These are phyloP conservation scores for Oryza glumipatula DNA, from an alignment of 176 grass and related monocot genomes.

Conservation along the genomic window DNA sequence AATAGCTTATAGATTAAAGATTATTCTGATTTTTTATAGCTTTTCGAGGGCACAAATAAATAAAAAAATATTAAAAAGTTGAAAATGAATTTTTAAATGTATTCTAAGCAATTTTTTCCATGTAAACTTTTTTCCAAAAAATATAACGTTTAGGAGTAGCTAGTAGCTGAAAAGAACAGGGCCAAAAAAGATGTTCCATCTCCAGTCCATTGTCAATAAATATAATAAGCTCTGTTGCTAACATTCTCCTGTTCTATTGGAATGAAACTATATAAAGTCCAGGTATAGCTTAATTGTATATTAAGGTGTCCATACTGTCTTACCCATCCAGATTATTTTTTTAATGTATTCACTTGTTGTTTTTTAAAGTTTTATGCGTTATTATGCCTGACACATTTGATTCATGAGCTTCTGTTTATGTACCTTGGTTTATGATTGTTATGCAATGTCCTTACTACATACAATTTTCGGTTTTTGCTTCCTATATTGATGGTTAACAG, in stretches of 20 bases:
- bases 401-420: neutral
- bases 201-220: neutral
- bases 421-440: neutral
- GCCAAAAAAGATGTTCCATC: neutral
- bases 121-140: no score
- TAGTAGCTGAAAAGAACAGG: no score
- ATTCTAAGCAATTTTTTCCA: no score
- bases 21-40: no score
- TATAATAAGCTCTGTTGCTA: neutral
- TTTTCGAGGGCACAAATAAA: no score
- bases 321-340: neutral
- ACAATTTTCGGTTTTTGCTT: neutral
- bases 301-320: neutral
- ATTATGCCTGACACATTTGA: neutral
- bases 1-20: no score
- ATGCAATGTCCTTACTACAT: neutral
- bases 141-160: no score
- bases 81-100: no score
- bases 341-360: neutral
- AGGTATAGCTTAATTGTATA: neutral
- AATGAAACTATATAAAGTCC: neutral
- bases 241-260: conserved; percentile 14
- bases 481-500: conserved; percentile 26
- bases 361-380: neutral
- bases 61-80: no score